phyloP scores from a whole-genome alignment of 1,284 basidiomycete species.

The Trichosporon coremiiforme region DNA sequence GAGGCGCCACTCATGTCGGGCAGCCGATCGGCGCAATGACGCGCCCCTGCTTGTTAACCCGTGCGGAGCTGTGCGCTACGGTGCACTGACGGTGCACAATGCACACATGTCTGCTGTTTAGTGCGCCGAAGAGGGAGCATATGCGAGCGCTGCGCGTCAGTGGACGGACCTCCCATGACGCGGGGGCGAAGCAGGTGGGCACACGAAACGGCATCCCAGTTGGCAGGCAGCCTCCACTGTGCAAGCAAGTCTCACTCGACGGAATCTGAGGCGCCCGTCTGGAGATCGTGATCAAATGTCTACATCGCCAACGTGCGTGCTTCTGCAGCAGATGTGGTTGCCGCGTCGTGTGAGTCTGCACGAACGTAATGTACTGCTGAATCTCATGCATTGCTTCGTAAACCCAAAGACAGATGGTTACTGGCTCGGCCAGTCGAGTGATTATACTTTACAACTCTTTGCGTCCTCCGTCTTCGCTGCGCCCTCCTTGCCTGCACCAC shows the following conservation, averaged over 20 bases:
- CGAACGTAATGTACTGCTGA: background rate
- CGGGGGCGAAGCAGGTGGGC: too few relatives aligned
- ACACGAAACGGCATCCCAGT: too few relatives aligned
- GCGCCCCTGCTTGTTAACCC: background rate
- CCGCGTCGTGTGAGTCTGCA: too few relatives aligned
- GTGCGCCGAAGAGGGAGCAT: background rate
- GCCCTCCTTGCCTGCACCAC: too few relatives aligned
- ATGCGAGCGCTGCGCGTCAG: background rate
- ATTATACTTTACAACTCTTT: background rate
- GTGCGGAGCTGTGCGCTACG: too few relatives aligned
- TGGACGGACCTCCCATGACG: too few relatives aligned
- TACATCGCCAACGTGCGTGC: too few relatives aligned
- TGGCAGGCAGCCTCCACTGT: background rate
- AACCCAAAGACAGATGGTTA: background rate
- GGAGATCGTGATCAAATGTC: too few relatives aligned
- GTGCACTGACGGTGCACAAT: background rate
- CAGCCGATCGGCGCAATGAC: background rate
- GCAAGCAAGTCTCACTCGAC: too few relatives aligned
- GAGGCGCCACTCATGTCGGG: background rate
- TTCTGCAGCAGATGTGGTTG: too few relatives aligned
- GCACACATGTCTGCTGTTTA: background rate
- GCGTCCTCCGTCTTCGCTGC: background rate
- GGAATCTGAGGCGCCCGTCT: too few relatives aligned
- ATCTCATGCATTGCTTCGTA: constrained; percentile 1
- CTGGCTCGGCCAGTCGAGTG: background rate